Base-by-base conservation (phyloP, 768 basidiomycete species). In the Russula brevipes region DNA sequence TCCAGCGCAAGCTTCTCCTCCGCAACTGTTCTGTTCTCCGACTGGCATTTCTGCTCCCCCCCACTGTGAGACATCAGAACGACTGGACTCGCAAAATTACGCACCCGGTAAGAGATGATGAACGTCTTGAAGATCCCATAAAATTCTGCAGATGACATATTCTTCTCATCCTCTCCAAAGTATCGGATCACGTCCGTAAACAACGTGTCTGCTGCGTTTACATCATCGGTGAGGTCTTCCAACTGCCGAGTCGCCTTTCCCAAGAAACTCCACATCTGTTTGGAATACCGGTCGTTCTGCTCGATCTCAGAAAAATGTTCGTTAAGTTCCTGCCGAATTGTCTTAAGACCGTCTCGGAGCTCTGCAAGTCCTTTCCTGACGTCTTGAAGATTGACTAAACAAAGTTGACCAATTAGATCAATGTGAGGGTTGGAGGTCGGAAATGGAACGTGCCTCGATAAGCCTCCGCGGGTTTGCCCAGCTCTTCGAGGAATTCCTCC, bases 51-150 rank as follows among this genome's bases (percentile, higher is more conserved):
- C 94, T 95, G 35, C 17, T 6, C 17, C 11, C 9, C n/a, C 33
- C 7, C 7, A 49, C 19, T 31, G 50, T 64, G 39, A 65, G 50
- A 59, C 47, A 35, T 54, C 10, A 31, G 39, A 49, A 50, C 35
- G 35, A 33, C 59, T 38, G 7, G 44, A 38, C 45, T 14, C 14
- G 24, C 44, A 17, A 44, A 58, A 4, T 44, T 36, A 72, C 79
- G 61, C 66, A 91, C 91, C 81, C 80, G 87, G 75, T 95, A 99
- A 2, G 94, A 96, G 0, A 88, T 95, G 33, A 95, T 83, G 70
- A 99, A 99, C 2, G 92, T 97, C 77, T 97, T 94, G 83, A 98
- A 98, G 69, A 96, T 87, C 12, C 86, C 93, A 76, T 93, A 99
- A 77, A 98, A 99, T 70, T 98, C 96, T 3, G 88, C 81, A 0